phyloP scores from a whole-genome alignment of 148 eudicot genomes.

The Arbutus unedo region DNA sequence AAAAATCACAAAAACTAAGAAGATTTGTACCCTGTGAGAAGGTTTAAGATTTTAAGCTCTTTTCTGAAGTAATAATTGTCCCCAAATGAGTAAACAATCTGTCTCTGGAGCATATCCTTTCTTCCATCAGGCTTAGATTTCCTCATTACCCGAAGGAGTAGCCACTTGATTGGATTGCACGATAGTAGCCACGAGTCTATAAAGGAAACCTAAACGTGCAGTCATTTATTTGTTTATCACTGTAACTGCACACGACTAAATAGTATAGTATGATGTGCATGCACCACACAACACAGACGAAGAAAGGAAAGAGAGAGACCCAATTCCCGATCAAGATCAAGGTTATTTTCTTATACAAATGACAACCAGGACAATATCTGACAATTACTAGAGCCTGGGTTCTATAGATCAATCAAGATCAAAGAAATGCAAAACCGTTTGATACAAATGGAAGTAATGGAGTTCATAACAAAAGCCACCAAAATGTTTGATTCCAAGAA shows the following conservation, averaged over 20 bases:
- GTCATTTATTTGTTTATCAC: neutral
- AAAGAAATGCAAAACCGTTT: neutral
- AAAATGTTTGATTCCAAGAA: conserved; percentile 5
- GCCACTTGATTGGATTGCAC: conserved; percentile 48
- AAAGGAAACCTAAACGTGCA: conserved; percentile 60
- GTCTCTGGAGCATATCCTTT: conserved; percentile 48
- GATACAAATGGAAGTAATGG: neutral
- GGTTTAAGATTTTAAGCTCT: conserved; percentile 88
- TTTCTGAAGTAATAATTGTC: conserved; percentile 91
- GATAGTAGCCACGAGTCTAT: conserved; percentile 86
- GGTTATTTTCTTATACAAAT: neutral
- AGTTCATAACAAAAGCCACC: neutral
- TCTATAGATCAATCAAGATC: neutral
- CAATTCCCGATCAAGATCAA: neutral
- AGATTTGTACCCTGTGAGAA: conserved; percentile 72
- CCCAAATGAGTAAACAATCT: conserved; percentile 80
- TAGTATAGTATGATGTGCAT: no score
- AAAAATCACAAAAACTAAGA: neutral
- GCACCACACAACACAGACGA: no score
- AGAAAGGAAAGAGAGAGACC: no score
- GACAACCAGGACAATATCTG: neutral
- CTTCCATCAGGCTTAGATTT: conserved; percentile 57
- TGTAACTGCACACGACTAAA: neutral
- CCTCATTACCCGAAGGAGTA: conserved; percentile 76
- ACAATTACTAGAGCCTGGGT: neutral